Evolutionary conservation across 2,329 filamentous ascomycete species (phyloP), one percentile per base, ranked within the genome.

Genomic region (Talaromyces sp.): DNA sequence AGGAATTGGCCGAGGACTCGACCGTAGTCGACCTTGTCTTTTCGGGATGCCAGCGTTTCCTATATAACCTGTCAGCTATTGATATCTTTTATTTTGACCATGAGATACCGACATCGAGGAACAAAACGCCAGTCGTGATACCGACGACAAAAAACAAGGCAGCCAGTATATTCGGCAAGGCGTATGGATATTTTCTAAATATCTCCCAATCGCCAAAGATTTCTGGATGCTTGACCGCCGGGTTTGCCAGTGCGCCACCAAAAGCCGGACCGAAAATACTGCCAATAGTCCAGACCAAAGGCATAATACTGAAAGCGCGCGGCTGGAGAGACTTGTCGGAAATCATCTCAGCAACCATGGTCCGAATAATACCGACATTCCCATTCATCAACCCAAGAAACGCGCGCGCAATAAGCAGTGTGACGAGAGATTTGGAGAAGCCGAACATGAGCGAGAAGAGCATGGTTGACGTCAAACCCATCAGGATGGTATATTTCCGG

Each of bases 281-380:
- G 0, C 93, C 93, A 58, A 97, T 80, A 11, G 88, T 92, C 89
- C 92, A 98, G 1, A 89, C 90, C 17, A 98, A 78, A 4, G 93
- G 93, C 93, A 98, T 97, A 53, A 98, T 82, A 65, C 89, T 92
- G 74, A 98, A 98, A 0, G 95, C 95, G 58, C 87, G 82, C 0
- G 93, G 93, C 71, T 97, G 93, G 7, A 96, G 81, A 70, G 92
- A 89, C 72, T 85, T 92, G 73, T 95, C 87, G 0, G 92, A 90
- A 1, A 96, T 92, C 83, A 97, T 87, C 74, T 97, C 93, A 0
- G 93, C 93, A 2, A 97, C 92, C 79, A 95, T 92, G 2, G 87
- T 90, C 64, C 88, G 78, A 80, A 91, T 88, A 13, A 97, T 97
- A 1, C 95, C 90, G n/a, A 93, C 88, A 71, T 97, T 98, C 59